Evolutionary conservation across 2,329 filamentous ascomycete species (phyloP).

Genomic region (Magnaporthiopsis rhizophila): DNA sequence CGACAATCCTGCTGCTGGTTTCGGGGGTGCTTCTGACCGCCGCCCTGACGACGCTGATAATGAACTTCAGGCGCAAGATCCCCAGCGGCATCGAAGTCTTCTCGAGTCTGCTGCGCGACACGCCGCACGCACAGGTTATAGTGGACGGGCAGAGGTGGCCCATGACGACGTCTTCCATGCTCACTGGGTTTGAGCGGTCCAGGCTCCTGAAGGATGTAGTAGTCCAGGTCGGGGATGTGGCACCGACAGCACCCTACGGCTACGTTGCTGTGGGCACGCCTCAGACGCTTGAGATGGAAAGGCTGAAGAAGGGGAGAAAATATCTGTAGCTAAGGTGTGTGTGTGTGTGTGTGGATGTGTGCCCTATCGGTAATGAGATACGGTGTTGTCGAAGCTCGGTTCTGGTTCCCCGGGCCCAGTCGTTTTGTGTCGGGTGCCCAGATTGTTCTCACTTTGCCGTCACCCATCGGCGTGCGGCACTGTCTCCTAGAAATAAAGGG

Average conservation of each 20-base stretch:
- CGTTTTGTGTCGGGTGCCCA: no score
- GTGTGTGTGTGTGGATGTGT: no score
- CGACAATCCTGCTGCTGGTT: background rate
- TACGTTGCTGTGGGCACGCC: slow-evolving; percentile 1
- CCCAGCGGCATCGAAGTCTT: background rate
- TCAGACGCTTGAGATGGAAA: background rate
- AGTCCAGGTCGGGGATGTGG: background rate
- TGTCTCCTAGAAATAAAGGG: no score
- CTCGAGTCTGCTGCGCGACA: background rate
- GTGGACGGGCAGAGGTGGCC: background rate
- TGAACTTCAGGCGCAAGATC: background rate
- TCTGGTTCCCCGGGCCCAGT: no score
- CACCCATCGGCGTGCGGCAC: no score
- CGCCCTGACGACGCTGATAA: background rate
- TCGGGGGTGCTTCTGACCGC: background rate
- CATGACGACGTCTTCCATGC: background rate
- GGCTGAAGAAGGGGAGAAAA: background rate
- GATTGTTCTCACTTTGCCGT: no score
- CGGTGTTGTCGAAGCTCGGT: no score
- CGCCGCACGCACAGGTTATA: background rate
- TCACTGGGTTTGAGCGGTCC: background rate
- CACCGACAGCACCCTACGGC: background rate
- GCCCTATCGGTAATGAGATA: no score
- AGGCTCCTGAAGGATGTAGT: background rate
- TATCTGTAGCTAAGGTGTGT: background rate